Conservation (phyloP, 2,329 filamentous ascomycete species). For the Aspergillus fijiensis region DNA sequence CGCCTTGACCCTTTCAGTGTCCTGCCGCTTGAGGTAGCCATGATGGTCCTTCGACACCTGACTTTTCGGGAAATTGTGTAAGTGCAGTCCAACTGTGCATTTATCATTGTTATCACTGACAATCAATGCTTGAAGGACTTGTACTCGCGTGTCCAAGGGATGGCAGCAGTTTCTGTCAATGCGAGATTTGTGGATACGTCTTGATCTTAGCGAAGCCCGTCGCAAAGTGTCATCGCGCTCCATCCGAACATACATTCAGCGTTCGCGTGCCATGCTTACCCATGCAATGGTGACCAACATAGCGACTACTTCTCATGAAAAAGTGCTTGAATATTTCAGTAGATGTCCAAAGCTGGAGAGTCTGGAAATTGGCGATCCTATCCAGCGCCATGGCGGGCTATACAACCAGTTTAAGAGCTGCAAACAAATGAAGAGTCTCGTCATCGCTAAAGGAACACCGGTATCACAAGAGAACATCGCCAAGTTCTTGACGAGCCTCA, state of each 20-base stretch:
- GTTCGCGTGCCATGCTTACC: conserved; percentile 35
- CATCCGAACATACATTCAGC: conserved; percentile 36
- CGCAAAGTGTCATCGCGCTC: conserved; percentile 42
- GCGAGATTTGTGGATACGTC: conserved; percentile 51
- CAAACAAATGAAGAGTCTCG: conserved; percentile 27
- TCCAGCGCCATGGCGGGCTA: conserved; percentile 21
- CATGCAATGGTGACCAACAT: conserved; percentile 33
- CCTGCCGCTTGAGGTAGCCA: conserved; percentile 56
- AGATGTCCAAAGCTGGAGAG: conserved; percentile 36
- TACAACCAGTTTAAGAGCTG: conserved; percentile 28
- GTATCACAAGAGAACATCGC: conserved; percentile 27
- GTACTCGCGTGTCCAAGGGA: conserved; percentile 55
- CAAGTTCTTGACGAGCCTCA: conserved; percentile 26
- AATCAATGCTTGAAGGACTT: conserved; percentile 33
- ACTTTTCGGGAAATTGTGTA: conserved; percentile 53
- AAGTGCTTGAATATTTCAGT: conserved; percentile 32
- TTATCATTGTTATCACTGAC: not conserved
- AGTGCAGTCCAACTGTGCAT: conserved; percentile 15
- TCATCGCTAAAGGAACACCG: conserved; percentile 25
- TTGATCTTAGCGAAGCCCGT: conserved; percentile 53
- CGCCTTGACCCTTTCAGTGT: conserved; percentile 51
- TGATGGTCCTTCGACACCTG: conserved; percentile 53
- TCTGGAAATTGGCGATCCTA: conserved; percentile 28
- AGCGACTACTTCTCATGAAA: conserved; percentile 24
- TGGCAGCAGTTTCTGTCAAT: conserved; percentile 56